Evolutionary conservation across 129 eudicot species (phyloP).

Genomic region (Artemisia argyi): DNA sequence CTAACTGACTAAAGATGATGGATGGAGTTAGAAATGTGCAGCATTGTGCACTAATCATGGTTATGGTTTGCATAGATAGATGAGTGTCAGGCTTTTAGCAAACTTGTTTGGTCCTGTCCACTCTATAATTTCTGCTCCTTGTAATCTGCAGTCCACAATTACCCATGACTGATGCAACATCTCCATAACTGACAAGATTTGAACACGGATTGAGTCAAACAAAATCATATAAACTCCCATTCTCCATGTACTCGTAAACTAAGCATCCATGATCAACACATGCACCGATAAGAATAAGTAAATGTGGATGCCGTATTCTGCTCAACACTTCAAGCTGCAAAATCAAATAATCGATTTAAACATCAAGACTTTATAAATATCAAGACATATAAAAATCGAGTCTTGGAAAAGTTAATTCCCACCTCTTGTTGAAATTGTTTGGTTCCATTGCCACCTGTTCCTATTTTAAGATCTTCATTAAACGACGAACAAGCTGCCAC

Average conservation of each 20-base stretch:
- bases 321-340: constrained; percentile 83
- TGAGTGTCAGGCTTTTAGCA: background rate
- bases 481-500: constrained; percentile 67
- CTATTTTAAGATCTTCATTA: constrained; percentile 68
- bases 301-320: constrained; percentile 81
- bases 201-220: no score
- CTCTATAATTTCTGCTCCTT: no score
- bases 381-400: background rate
- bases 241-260: constrained; percentile 93
- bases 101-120: no score
- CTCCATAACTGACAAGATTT: no score
- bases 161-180: no score
- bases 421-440: constrained; percentile 96
- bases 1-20: no score
- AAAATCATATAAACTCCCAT: constrained; percentile 32
- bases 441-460: constrained; percentile 82
- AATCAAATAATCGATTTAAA: constrained; percentile 4
- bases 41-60: background rate
- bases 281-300: no score
- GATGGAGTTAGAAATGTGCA: no score
- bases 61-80: background rate
- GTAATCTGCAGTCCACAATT: no score
- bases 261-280: no score
- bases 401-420: constrained; percentile 7
- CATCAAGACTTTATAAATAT: background rate